Percentiles rank a stretch among this genome's conserved stretches.
These are phyloP conservation scores for Achlya hypogyna DNA, from an alignment of 352 stramenopile species.

Conservation along the genomic window DNA sequence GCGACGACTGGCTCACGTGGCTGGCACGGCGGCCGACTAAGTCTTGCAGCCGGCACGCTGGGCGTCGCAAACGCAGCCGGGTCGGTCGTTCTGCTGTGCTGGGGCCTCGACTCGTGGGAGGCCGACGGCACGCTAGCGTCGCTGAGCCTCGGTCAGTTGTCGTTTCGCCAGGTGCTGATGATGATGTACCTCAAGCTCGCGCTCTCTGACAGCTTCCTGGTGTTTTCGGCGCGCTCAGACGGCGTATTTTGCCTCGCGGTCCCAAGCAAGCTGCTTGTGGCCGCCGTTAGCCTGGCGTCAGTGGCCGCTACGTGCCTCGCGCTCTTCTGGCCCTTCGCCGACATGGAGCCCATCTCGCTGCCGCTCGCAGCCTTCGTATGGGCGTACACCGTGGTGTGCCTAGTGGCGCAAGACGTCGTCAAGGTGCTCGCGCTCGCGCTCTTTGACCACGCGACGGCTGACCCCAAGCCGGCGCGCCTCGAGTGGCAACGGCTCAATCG, in stretches of 20 bases:
- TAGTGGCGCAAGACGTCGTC: slow-evolving; percentile 77
- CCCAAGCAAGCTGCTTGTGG: slow-evolving; percentile 61
- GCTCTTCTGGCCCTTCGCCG: slow-evolving; percentile 75
- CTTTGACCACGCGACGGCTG: slow-evolving; percentile 39
- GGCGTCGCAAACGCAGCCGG: slow-evolving; percentile 69
- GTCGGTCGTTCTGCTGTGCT: slow-evolving; percentile 80
- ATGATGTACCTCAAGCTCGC: slow-evolving; percentile 94
- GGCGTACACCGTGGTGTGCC: slow-evolving; percentile 83
- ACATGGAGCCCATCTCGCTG: slow-evolving; percentile 67
- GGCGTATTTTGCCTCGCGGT: slow-evolving; percentile 71
- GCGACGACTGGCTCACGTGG: slow-evolving; percentile 51
- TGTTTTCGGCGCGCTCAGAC: slow-evolving; percentile 84
- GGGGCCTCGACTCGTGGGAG: slow-evolving; percentile 80
- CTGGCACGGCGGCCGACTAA: slow-evolving; percentile 67
- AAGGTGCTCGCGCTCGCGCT: slow-evolving; percentile 60
- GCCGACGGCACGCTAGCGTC: slow-evolving; percentile 43
- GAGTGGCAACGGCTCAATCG: slow-evolving; percentile 71
- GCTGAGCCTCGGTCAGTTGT: slow-evolving; percentile 53
- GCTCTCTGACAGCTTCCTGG: slow-evolving; percentile 89
- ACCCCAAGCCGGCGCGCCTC: slow-evolving; percentile 45
- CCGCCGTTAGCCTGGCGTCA: slow-evolving; percentile 66
- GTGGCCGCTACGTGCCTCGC: slow-evolving; percentile 71
- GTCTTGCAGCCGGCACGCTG: slow-evolving; percentile 42
- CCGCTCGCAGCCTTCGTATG: slow-evolving; percentile 76
- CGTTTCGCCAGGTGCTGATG: slow-evolving; percentile 86